Evolutionary conservation across 306 rosid species (phyloP).

Genomic region (Pueraria montana): DNA sequence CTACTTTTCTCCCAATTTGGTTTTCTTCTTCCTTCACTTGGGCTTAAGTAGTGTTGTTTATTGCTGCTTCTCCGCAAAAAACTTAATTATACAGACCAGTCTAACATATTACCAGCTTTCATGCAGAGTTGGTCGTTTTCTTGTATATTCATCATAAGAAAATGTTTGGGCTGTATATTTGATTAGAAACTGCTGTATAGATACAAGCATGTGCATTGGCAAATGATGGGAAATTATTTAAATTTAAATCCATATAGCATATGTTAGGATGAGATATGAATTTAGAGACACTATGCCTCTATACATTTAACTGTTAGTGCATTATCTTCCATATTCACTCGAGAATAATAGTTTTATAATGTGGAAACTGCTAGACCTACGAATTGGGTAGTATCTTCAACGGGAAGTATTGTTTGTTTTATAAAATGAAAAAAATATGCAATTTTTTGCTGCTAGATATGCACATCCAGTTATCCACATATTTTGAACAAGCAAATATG

Average conservation of each 20-base stretch:
- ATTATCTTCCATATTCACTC: not conserved
- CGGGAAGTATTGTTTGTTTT: not conserved
- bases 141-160: not conserved
- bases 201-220: not conserved
- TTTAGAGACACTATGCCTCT: not conserved
- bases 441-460: not conserved
- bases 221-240: not conserved
- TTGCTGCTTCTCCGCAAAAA: slow-evolving; percentile 7
- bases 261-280: slow-evolving; percentile 17
- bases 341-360: not conserved
- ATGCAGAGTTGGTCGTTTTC: slow-evolving; percentile 3
- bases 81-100: not conserved
- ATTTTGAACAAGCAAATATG: slow-evolving; percentile 6
- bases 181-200: slow-evolving; percentile 10
- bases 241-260: not conserved
- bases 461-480: not conserved
- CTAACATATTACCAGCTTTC: slow-evolving; percentile 25
- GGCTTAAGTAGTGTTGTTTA: not conserved
- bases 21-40: not conserved
- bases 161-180: not conserved
- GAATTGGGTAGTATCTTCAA: not conserved
- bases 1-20: slow-evolving; percentile 7
- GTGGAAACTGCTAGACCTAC: not conserved
- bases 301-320: not conserved
- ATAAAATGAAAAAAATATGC: not conserved